Percentiles rank a stretch among this genome's conserved stretches.
These are phyloP conservation scores for Rostrohypoxylon terebratum DNA, from an alignment of 495 filamentous ascomycete species.

Conservation along the genomic window DNA sequence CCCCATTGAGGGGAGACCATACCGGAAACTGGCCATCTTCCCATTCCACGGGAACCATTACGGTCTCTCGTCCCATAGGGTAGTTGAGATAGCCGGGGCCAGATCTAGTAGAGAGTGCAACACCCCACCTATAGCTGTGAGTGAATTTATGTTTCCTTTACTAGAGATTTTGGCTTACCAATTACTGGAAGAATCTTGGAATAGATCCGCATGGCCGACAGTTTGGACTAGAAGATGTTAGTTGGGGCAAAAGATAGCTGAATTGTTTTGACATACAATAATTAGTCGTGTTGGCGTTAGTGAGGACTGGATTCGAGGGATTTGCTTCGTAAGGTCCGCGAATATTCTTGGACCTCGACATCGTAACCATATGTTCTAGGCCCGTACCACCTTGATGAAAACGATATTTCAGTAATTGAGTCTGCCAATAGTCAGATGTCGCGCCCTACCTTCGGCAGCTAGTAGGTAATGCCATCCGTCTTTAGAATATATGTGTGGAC, in stretches of 20 bases:
- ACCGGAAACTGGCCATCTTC: slow-evolving; percentile 54
- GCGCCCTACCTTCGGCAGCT: slow-evolving; percentile 66
- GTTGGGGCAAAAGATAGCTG: neutral
- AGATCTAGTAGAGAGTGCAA: slow-evolving; percentile 61
- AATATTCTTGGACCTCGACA: slow-evolving; percentile 61
- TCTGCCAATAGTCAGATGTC: neutral
- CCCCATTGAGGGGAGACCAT: slow-evolving; percentile 58
- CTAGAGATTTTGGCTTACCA: slow-evolving; percentile 57
- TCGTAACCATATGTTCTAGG: slow-evolving; percentile 65
- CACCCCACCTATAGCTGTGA: slow-evolving; percentile 51
- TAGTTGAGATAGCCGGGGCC: slow-evolving; percentile 61
- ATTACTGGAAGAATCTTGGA: slow-evolving; percentile 62
- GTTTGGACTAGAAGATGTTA: slow-evolving; percentile 56
- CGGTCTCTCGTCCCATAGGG: slow-evolving; percentile 71
- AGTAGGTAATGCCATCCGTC: slow-evolving; percentile 74
- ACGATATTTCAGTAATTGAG: neutral
- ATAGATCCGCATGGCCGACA: slow-evolving; percentile 63
- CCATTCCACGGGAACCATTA: slow-evolving; percentile 67
- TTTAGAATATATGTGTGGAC: slow-evolving; percentile 72
- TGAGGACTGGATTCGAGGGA: slow-evolving; percentile 66
- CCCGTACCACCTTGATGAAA: slow-evolving; percentile 64
- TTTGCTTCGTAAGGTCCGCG: slow-evolving; percentile 68
- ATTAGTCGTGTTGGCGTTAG: slow-evolving; percentile 62
- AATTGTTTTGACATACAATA: slow-evolving; percentile 49
- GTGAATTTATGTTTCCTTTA: neutral